Percentiles rank a stretch among this genome's conserved stretches.
Evolutionary conservation across 208 protist genomes (phyloP).

Genomic region (Lotmaria passim): DNA sequence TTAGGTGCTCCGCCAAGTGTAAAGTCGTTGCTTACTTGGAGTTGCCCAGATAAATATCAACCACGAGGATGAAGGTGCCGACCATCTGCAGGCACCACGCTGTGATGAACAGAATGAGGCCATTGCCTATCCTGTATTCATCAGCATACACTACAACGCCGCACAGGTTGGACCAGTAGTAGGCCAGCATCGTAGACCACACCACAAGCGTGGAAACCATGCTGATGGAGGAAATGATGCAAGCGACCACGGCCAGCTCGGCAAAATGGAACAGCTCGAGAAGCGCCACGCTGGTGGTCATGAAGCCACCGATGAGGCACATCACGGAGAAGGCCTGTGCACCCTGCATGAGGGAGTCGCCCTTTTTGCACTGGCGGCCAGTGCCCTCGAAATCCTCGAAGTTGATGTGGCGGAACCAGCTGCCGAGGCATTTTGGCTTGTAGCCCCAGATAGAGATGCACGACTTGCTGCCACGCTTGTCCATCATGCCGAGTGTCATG

Average conservation of each 20-base stretch:
- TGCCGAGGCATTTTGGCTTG: slow-evolving; percentile 56
- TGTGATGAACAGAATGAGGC: slow-evolving; percentile 61
- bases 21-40: slow-evolving; percentile 44
- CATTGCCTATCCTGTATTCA: slow-evolving; percentile 47
- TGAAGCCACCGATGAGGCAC: slow-evolving; percentile 64
- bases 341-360: slow-evolving; percentile 50
- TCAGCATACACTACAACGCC: slow-evolving; percentile 42
- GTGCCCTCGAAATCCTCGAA: slow-evolving; percentile 34
- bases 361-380: slow-evolving; percentile 49
- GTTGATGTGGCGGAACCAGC: slow-evolving; percentile 56
- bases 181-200: slow-evolving; percentile 59
- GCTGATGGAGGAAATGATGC: slow-evolving; percentile 63
- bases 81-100: slow-evolving; percentile 61
- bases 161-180: slow-evolving; percentile 62
- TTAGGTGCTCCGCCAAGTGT: slow-evolving; percentile 7
- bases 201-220: slow-evolving; percentile 52
- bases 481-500: slow-evolving; percentile 59
- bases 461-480: slow-evolving; percentile 21
- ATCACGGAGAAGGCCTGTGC: slow-evolving; percentile 71
- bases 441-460: slow-evolving; percentile 68
- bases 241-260: slow-evolving; percentile 59
- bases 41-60: slow-evolving; percentile 43
- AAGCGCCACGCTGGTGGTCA: slow-evolving; percentile 40
- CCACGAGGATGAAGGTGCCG: slow-evolving; percentile 36
- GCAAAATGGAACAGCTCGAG: slow-evolving; percentile 61